Evolutionary conservation across 2,329 filamentous ascomycete species (phyloP), one percentile per base, ranked within the genome.

Genomic region (Zymoseptoria pseudotritici): DNA sequence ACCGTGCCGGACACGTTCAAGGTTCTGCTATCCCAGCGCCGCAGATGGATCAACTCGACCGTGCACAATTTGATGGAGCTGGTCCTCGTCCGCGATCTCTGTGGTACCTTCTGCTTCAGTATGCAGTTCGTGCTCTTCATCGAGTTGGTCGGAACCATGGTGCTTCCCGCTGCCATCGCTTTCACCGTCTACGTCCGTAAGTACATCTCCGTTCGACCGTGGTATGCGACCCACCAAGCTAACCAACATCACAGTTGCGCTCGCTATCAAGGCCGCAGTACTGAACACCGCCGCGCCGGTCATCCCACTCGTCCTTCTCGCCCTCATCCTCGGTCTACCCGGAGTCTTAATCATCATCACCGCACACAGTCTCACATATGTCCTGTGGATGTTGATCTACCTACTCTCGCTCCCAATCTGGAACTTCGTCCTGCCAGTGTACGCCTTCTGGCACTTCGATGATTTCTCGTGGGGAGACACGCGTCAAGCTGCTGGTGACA

Each of bases 401-500:
- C 84, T 99, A 19, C 57, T 92, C 53, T 96, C 94, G 0, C 85
- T 99, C 1, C 95, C 95, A 0, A 83, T 99, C 60, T 99, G 94
- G 94, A 99, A 99, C 76, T 96, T 99, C 74, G 82, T 99, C 46
- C 85, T 99, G 8, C 94, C 94, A 0, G 85, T 85, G 7, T 99
- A 99, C 73, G 89, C 94, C 2, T 99, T 93, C 81, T 99, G 94
- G 94, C 97, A 99, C 78, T 99, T 99, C 74, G 94, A 99, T 74
- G 94, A 99, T 79, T 99, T 99, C 81, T 96, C 90, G 59, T 99
- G 94, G 94, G 94, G 94, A 71, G 95, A 99, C 65, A 99, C 94
- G 58, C 86, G 94, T 63, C 96, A 97, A 84, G 96, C 93, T 50
- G 90, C 87, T 0, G 92, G 92, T 26, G 93, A 96, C 72, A 87